Percentiles rank a stretch among this genome's conserved stretches.
Evolutionary conservation across 768 basidiomycete species (phyloP).

Genomic region (Leccinellum rugosiceps): DNA sequence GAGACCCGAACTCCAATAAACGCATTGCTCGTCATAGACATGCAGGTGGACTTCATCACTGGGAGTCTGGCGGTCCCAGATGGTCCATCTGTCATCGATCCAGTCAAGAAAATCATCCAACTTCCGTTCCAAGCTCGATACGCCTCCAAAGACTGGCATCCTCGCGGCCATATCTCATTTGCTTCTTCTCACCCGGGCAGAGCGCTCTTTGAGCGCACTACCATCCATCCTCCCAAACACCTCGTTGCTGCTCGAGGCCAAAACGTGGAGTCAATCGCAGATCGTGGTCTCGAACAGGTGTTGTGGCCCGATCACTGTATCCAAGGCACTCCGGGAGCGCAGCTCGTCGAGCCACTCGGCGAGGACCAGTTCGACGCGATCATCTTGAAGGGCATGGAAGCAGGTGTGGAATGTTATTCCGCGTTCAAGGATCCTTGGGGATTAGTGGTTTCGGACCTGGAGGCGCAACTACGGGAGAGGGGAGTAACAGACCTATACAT

Average conservation of each 20-base stretch:
- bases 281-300: constrained; percentile 43
- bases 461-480: constrained; percentile 36
- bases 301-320: constrained; percentile 86
- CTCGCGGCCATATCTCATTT: constrained; percentile 68
- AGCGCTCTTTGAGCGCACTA: constrained; percentile 39
- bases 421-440: constrained; percentile 66
- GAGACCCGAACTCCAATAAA: constrained; percentile 10
- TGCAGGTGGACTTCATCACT: constrained; percentile 80
- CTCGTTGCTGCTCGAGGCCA: constrained; percentile 30
- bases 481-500: constrained; percentile 58
- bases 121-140: constrained; percentile 51
- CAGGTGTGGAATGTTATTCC: constrained; percentile 73
- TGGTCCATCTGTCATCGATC: constrained; percentile 54
- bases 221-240: constrained; percentile 31
- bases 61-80: constrained; percentile 71
- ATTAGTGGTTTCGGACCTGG: constrained; percentile 46
- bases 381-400: constrained; percentile 54
- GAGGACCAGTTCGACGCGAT: constrained; percentile 40
- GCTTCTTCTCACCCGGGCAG: constrained; percentile 45
- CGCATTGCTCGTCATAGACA: constrained; percentile 71
- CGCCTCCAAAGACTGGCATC: constrained; percentile 60
- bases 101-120: constrained; percentile 55
- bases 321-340: constrained; percentile 53
- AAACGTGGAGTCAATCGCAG: constrained; percentile 10
- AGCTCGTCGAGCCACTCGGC: constrained; percentile 55